Evolutionary conservation across 805 yeast species (phyloP).

Genomic region (Metschnikowia matae): DNA sequence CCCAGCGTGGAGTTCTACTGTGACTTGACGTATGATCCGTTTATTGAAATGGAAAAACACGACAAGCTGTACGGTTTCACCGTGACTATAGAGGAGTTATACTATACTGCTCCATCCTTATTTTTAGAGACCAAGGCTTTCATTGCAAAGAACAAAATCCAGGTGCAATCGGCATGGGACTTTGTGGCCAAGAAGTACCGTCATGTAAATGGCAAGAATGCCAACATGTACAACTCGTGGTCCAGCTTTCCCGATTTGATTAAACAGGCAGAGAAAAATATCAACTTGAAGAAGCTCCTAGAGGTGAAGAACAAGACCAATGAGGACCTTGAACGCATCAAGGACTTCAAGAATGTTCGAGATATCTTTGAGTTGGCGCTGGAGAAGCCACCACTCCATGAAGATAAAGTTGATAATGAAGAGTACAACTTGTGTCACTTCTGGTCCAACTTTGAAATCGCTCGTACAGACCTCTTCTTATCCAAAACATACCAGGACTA

Average conservation of each 20-base stretch:
- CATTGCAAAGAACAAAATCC: constrained; percentile 44
- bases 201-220: constrained; percentile 21
- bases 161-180: constrained; percentile 65
- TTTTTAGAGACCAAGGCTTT: constrained; percentile 70
- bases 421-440: constrained; percentile 81
- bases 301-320: constrained; percentile 21
- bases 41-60: constrained; percentile 64
- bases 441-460: constrained; percentile 93
- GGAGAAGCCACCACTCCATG: constrained; percentile 26
- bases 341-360: constrained; percentile 25
- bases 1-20: constrained; percentile 89
- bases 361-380: constrained; percentile 37
- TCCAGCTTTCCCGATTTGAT: constrained; percentile 19
- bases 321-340: constrained; percentile 16
- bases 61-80: constrained; percentile 84
- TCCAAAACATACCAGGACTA: constrained; percentile 62
- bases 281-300: constrained; percentile 24
- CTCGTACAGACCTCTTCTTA: constrained; percentile 70
- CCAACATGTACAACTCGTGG: constrained; percentile 22
- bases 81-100: constrained; percentile 70
- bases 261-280: constrained; percentile 25
- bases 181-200: constrained; percentile 46
- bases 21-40: constrained; percentile 90
- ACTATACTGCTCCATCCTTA: constrained; percentile 76
- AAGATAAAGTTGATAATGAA: constrained; percentile 61